phyloP scores from a whole-genome alignment of 176 grass and related monocot genomes.

The Oryza meridionalis region DNA sequence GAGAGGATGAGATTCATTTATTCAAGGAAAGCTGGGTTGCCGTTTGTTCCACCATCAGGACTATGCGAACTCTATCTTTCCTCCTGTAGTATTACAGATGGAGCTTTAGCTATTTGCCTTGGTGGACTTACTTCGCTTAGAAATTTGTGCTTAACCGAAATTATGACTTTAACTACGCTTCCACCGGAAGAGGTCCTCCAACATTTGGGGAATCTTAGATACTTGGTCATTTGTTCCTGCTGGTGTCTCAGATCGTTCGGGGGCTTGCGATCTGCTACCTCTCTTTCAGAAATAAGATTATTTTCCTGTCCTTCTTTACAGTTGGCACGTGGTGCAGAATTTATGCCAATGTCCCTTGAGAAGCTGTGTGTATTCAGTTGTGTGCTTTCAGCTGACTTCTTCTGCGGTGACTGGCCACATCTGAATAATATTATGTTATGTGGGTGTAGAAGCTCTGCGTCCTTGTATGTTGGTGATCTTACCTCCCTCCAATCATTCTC shows the following conservation, averaged over 20 bases:
- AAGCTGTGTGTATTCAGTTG: background rate
- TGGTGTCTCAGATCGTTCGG: slow-evolving; percentile 28
- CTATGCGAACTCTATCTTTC: rapidly evolving
- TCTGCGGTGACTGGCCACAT: background rate
- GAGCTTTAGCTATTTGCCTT: slow-evolving; percentile 6
- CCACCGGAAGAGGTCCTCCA: slow-evolving; percentile 1
- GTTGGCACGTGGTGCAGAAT: background rate
- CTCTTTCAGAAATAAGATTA: rapidly evolving
- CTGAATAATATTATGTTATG: rapidly evolving
- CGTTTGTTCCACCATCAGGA: background rate
- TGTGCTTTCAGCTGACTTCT: background rate
- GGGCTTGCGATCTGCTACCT: background rate
- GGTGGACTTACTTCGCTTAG: background rate
- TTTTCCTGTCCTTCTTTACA: background rate
- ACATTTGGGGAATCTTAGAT: background rate
- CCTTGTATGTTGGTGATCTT: background rate
- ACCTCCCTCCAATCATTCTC: background rate
- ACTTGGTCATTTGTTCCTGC: background rate
- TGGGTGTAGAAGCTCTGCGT: background rate
- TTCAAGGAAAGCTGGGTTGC: rapidly evolving
- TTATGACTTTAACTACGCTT: slow-evolving; percentile 33
- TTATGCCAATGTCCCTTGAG: background rate
- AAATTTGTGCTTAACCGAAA: rapidly evolving
- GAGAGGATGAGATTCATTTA: background rate
- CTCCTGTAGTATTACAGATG: slow-evolving; percentile 6